These are phyloP conservation scores for Fusarium sp. DNA, from an alignment of 2,329 filamentous ascomycete genomes.

Conservation along the genomic window DNA sequence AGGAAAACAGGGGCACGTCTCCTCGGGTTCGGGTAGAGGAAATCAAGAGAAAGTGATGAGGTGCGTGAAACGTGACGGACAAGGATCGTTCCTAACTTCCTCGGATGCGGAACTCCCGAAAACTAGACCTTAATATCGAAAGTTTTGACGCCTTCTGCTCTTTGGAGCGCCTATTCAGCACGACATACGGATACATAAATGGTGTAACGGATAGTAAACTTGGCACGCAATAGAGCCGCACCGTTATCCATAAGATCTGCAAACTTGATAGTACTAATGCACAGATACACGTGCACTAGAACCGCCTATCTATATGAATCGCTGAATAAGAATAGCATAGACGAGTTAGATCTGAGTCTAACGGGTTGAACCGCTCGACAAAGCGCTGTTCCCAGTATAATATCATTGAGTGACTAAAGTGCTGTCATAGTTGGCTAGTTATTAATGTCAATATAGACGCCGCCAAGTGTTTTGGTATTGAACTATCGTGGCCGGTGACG, in stretches of 20 bases:
- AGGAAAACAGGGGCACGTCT: conserved; percentile 19
- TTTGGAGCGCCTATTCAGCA: neutral
- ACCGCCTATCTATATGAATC: conserved; percentile 14
- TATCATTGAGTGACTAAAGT: neutral
- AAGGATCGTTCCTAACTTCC: conserved; percentile 9
- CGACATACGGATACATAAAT: too few relatives aligned
- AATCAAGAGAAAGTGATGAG: neutral
- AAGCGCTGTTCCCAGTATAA: neutral
- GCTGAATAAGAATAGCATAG: neutral
- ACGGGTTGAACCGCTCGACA: neutral
- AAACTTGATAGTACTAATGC: neutral
- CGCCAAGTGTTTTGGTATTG: neutral
- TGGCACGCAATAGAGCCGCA: neutral
- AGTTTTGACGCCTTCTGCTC: too few relatives aligned
- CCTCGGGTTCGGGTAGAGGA: neutral
- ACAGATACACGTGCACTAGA: neutral
- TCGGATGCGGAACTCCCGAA: conserved; percentile 5
- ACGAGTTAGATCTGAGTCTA: neutral
- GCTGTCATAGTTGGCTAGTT: neutral
- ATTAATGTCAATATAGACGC: neutral
- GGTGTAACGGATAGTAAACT: neutral
- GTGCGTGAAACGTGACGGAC: neutral
- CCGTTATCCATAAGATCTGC: conserved; percentile 1
- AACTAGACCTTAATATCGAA: neutral
- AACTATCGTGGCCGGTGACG: neutral